Conservation (phyloP, 352 stramenopile species). For the Phytophthora melonis region DNA sequence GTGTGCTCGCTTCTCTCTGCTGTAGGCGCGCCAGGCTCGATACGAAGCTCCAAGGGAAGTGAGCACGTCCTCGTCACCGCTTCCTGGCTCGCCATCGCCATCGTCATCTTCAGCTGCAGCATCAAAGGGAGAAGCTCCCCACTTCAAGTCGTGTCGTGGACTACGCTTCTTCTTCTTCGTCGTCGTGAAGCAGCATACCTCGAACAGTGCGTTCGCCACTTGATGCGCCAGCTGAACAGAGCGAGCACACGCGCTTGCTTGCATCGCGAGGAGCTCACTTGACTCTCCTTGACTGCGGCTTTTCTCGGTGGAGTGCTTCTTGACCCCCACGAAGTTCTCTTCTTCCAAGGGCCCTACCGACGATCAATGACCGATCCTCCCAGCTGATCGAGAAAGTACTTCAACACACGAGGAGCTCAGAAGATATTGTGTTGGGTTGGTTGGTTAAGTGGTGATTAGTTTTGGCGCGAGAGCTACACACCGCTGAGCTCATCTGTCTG, state of each 20-base stretch:
- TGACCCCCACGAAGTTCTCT: too few species aligned
- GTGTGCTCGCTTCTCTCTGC: constrained; percentile 44
- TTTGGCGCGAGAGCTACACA: too few species aligned
- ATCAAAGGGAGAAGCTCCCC: not conserved
- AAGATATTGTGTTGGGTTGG: too few species aligned
- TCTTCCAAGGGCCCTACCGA: not conserved
- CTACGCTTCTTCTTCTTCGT: constrained; percentile 21
- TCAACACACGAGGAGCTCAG: not conserved
- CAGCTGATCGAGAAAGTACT: not conserved
- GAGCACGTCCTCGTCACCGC: constrained; percentile 45
- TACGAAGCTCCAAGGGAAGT: constrained; percentile 39
- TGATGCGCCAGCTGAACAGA: constrained; percentile 20
- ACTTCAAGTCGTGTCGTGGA: constrained; percentile 26
- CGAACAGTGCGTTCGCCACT: constrained; percentile 15
- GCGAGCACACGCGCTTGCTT: constrained; percentile 14
- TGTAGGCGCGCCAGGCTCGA: constrained; percentile 38
- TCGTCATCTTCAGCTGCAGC: constrained; percentile 1
- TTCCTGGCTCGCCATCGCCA: constrained; percentile 31
- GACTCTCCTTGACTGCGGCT: not conserved
- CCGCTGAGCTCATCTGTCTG: not conserved
- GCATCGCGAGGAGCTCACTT: constrained; percentile 14
- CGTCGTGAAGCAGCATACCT: constrained; percentile 23
- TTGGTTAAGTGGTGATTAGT: too few species aligned
- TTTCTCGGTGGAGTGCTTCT: too few species aligned
- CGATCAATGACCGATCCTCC: not conserved